Base-by-base conservation (phyloP, 805 yeast genomes). In the Jamesozyma hellenica region DNA sequence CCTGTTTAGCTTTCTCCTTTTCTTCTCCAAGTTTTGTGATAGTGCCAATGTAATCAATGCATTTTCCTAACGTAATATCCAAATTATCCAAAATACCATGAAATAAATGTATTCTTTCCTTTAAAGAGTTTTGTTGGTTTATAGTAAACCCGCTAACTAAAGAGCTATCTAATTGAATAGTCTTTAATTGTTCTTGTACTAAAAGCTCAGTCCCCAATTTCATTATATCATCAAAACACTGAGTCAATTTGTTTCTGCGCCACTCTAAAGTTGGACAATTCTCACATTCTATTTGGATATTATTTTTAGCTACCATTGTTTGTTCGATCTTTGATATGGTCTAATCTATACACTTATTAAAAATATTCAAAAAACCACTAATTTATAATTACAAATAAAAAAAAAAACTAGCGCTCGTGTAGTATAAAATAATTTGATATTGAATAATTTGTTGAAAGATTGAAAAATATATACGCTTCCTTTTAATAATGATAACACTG, bases 171-270 rank as follows among this genome's bases (percentile, higher is more conserved):
- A 57, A 38, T 37, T 57, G 61, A 13, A 58, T 56, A 3, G 61
- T 57, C 36, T 57, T 60, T 33, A 58, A 34, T 42, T 60, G 64
- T 43, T 60, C 62, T 38, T 60, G 62, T 2, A 57, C 48, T 42
- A 60, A 42, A 59, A 60, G 51, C 33, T 61, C 67, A 21, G 59
- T 58, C 3, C 60, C 56, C 12, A 55, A 48, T 35, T 45, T 52
- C 48, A 60, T 42, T 11, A 60, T 55, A 30, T 57, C 63, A 41
- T 60, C 58, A 27, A 58, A 57, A 40, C 62, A 56, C 29, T 51
- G 53, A 4, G 61, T 55, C 14, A 59, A 44, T 41, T 49, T 54
- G 30, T 58, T 59, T 31, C 45, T 52, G 23, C 48, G 29, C 9
- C 11, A 16, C 12, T 11, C 4, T 18, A 18, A 9, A 6, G 18